These are phyloP conservation scores for Chondrus crispus DNA, from an alignment of 23 red algal species.

Conservation along the genomic window DNA sequence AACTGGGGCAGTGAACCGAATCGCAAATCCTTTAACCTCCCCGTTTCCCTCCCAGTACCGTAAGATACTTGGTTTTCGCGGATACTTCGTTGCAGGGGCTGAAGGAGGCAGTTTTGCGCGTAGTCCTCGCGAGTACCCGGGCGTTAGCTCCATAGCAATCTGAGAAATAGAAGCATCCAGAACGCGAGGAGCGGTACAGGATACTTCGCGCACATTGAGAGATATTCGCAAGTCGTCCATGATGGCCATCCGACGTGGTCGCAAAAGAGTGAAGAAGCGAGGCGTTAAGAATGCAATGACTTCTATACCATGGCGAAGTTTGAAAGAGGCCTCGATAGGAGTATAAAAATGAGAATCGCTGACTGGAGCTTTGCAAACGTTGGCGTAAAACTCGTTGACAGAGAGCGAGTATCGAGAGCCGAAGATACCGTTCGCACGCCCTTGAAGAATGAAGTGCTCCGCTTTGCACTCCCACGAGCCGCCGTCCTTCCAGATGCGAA, in stretches of 20 bases:
- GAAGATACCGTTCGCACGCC: constrained; percentile 40
- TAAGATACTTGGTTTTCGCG: constrained; percentile 35
- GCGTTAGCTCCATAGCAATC: constrained; percentile 39
- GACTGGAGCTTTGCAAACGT: constrained; percentile 11
- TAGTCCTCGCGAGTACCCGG: constrained; percentile 47
- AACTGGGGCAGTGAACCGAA: constrained; percentile 45
- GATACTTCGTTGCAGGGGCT: constrained; percentile 32
- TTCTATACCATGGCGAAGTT: constrained; percentile 34
- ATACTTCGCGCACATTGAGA: constrained; percentile 25
- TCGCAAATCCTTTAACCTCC: constrained; percentile 12
- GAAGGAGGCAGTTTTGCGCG: constrained; percentile 47
- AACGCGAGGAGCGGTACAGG: constrained; percentile 1
- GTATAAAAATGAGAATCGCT: neutral
- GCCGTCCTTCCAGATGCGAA: constrained; percentile 57
- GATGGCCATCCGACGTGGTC: constrained; percentile 34
- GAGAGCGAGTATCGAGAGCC: constrained; percentile 53
- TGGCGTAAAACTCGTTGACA: constrained; percentile 45
- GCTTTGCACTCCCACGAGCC: constrained; percentile 52
- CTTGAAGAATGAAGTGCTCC: constrained; percentile 43
- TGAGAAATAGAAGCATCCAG: constrained; percentile 10
- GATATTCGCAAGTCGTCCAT: constrained; percentile 41
- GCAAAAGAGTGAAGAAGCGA: constrained; percentile 45
- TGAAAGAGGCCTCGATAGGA: constrained; percentile 27
- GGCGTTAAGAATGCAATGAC: constrained; percentile 45
- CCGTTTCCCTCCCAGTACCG: constrained; percentile 60